These are phyloP conservation scores for Boletus sp. DNA, from an alignment of 768 basidiomycete species.

Conservation along the genomic window DNA sequence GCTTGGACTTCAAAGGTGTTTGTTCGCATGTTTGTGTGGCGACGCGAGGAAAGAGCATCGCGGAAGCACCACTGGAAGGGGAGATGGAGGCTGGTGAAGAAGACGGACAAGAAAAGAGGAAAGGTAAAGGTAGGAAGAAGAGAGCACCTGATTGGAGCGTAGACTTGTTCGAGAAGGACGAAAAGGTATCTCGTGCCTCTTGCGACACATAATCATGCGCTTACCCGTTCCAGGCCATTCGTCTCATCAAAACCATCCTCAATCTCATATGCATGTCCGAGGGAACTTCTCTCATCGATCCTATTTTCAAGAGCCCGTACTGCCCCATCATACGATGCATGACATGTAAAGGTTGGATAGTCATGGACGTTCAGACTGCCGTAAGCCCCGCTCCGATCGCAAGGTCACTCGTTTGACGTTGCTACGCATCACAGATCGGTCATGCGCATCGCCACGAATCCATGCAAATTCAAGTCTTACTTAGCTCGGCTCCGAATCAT, in stretches of 20 bases:
- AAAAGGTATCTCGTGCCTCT: slow-evolving; percentile 40
- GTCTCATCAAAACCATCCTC: slow-evolving; percentile 41
- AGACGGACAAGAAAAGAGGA: slow-evolving; percentile 19
- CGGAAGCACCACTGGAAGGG: background rate
- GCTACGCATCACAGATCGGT: slow-evolving; percentile 42
- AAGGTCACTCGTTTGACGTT: background rate
- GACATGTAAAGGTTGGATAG: slow-evolving; percentile 48
- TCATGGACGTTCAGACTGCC: slow-evolving; percentile 47
- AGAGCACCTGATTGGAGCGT: slow-evolving; percentile 43
- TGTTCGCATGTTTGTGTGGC: slow-evolving; percentile 58
- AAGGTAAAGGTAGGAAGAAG: slow-evolving; percentile 1
- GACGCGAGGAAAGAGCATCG: background rate
- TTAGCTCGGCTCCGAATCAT: fast-evolving
- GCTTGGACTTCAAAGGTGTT: slow-evolving; percentile 56
- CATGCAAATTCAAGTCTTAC: slow-evolving; percentile 42
- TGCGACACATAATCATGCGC: background rate
- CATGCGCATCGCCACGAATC: slow-evolving; percentile 64
- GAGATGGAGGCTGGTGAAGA: background rate
- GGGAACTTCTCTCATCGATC: slow-evolving; percentile 26
- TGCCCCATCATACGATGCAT: slow-evolving; percentile 42
- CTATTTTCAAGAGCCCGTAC: slow-evolving; percentile 17
- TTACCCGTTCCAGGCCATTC: slow-evolving; percentile 42
- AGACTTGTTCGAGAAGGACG: slow-evolving; percentile 55
- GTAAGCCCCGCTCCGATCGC: slow-evolving; percentile 33
- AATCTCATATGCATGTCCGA: slow-evolving; percentile 30